A percentile compares a stretch with the other conserved stretches of the same genome.
Evolutionary conservation across 129 eudicot species (phyloP).

Genomic region (Silybum marianum): DNA sequence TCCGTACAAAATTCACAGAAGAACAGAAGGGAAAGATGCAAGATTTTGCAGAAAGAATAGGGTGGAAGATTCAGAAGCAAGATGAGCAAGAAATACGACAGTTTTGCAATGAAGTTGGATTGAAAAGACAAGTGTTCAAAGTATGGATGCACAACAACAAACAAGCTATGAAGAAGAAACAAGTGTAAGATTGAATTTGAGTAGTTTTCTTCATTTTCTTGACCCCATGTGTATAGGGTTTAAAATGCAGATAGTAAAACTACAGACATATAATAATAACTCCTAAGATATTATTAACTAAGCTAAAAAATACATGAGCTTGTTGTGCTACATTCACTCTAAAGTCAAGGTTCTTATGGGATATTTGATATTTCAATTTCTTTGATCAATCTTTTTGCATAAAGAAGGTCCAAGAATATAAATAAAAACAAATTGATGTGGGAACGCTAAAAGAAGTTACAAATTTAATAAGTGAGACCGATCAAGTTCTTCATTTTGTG

Average conservation of each 20-base stretch:
- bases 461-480: neutral
- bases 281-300: neutral
- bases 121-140: constrained; percentile 74
- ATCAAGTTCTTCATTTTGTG: neutral
- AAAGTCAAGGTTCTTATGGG: neutral
- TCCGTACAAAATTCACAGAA: constrained; percentile 64
- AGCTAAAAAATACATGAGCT: neutral
- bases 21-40: constrained; percentile 71
- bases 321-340: constrained; percentile 14
- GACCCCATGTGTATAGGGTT: constrained; percentile 16
- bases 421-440: neutral
- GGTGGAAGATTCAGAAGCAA: constrained; percentile 82
- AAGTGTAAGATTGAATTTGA: constrained; percentile 33
- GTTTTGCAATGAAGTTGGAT: constrained; percentile 61
- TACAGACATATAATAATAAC: neutral
- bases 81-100: constrained; percentile 61
- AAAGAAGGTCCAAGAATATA: neutral
- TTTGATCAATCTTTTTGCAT: neutral
- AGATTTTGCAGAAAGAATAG: constrained; percentile 62
- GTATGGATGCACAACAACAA: constrained; percentile 94
- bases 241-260: neutral
- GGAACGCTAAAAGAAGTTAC: neutral
- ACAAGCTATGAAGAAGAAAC: constrained; percentile 79
- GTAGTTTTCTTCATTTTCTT: constrained; percentile 4
- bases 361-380: neutral